phyloP scores from a whole-genome alignment of 495 filamentous ascomycete species.

The Penicillium ucsense region DNA sequence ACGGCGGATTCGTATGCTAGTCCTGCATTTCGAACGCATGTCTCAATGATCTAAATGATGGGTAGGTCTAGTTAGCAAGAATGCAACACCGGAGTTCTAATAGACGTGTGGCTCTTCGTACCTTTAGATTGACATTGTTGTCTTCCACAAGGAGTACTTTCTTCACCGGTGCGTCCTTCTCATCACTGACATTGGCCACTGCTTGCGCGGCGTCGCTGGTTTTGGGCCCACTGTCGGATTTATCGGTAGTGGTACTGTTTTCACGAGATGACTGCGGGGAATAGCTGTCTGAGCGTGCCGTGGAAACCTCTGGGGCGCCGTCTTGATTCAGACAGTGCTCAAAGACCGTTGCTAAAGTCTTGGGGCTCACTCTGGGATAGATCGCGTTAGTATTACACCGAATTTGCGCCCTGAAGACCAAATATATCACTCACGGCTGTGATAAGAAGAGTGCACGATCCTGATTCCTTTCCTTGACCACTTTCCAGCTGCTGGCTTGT shows the following conservation, averaged over 20 bases:
- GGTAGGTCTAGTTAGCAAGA: not conserved
- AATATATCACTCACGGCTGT: conserved; percentile 13
- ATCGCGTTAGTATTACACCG: not conserved
- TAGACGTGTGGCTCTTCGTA: conserved; percentile 7
- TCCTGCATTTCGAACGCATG: conserved; percentile 9
- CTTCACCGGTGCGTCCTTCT: not conserved
- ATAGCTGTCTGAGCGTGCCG: not conserved
- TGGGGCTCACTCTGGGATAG: conserved; percentile 14
- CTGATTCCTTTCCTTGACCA: conserved; percentile 7
- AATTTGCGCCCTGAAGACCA: not conserved
- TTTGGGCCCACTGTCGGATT: not conserved
- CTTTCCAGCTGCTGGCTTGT: conserved; percentile 10
- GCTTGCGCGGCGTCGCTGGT: not conserved
- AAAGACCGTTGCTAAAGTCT: conserved; percentile 12
- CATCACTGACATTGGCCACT: not conserved
- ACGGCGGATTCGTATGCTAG: conserved; percentile 8
- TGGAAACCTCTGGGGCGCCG: not conserved
- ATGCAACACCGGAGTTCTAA: too few relatives aligned
- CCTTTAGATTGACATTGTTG: conserved; percentile 54
- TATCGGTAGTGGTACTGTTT: not conserved
- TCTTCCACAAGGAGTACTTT: conserved; percentile 53
- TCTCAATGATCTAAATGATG: conserved; percentile 12
- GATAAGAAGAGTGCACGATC: conserved; percentile 15
- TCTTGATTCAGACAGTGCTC: conserved; percentile 8
- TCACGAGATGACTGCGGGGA: not conserved